Evolutionary conservation across 179 eudicot species (phyloP), one percentile per base, ranked within the genome.

Genomic region (Spergularia azorica): DNA sequence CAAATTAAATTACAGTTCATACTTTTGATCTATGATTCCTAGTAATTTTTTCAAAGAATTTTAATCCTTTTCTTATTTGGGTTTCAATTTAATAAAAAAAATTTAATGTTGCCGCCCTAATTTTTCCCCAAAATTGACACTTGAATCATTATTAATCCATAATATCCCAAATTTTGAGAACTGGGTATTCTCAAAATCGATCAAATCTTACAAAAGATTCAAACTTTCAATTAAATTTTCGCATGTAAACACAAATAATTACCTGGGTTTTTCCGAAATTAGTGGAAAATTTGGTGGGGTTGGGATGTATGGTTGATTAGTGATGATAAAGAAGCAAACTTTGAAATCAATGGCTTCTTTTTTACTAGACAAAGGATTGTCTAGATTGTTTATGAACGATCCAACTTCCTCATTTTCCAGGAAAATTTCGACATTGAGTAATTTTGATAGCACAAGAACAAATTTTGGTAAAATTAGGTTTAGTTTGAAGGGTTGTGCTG

Each of bases 311-410:
- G 82, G 67, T 82, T 74, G 32, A 65, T 15, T 38, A 80, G 78
- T 77, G 69, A 80, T 78, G 82, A 77, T 77, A 63, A 84, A 75
- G 71, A 78, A 67, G 75, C 77, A 78, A 81, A 71, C 36, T 0
- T 67, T 81, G 82, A 62, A 59, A 81, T 71, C 84, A 75, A 84
- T 84, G 86, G 82, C 86, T 9, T 66, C 21, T 60, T 26, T 2
- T 26, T 26, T 79, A 6, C 66, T 80, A 71, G 75, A 79, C 80
- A 81, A 81, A 66, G 82, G 79, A 55, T 74, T 84, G n/a, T 73
- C 81, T 18, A 66, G 81, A 6, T 11, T 74, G 9, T 63, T 69
- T 26, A 74, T 63, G 67, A 74, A 74, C 39, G 84, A 82, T 63
- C 57, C 80, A 67, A 18, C 63, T 75, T 76, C 68, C 12, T n/a